Percentiles rank a stretch among this genome's conserved stretches.
These are phyloP conservation scores for Mycogone perniciosa DNA, from an alignment of 2,329 filamentous ascomycete genomes.

Conservation along the genomic window DNA sequence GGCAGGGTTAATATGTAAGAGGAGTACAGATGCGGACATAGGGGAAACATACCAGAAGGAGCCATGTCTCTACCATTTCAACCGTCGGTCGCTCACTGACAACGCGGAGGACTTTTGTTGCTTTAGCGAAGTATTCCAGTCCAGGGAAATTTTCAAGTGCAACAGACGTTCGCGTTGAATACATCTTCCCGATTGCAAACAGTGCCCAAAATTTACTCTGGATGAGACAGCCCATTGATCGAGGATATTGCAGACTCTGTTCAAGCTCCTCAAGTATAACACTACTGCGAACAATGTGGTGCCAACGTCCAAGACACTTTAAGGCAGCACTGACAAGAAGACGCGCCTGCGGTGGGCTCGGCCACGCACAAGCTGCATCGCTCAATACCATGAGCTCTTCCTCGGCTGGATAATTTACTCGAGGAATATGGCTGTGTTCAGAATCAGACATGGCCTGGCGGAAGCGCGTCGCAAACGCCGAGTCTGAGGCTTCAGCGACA, in stretches of 20 bases:
- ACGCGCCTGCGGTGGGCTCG: constrained; percentile 27
- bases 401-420: constrained; percentile 29
- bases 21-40: neutral
- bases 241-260: constrained; percentile 29
- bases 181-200: constrained; percentile 41
- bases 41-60: constrained; percentile 34
- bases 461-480: constrained; percentile 31
- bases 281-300: constrained; percentile 36
- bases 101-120: constrained; percentile 32
- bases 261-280: constrained; percentile 32
- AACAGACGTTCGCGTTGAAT: constrained; percentile 33
- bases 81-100: constrained; percentile 36
- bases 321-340: constrained; percentile 32
- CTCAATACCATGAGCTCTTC: constrained; percentile 22
- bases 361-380: constrained; percentile 31
- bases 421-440: constrained; percentile 26
- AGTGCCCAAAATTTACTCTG: constrained; percentile 38
- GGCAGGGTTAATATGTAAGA: neutral
- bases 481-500: constrained; percentile 31
- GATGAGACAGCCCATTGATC: constrained; percentile 26
- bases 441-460: constrained; percentile 28
- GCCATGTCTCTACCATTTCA: constrained; percentile 36
- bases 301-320: constrained; percentile 33
- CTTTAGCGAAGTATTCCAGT: constrained; percentile 36
- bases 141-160: constrained; percentile 35